These are phyloP conservation scores for Spizellomyces punctatus DNA, from an alignment of 192 early-diverging fungal species.

Conservation along the genomic window DNA sequence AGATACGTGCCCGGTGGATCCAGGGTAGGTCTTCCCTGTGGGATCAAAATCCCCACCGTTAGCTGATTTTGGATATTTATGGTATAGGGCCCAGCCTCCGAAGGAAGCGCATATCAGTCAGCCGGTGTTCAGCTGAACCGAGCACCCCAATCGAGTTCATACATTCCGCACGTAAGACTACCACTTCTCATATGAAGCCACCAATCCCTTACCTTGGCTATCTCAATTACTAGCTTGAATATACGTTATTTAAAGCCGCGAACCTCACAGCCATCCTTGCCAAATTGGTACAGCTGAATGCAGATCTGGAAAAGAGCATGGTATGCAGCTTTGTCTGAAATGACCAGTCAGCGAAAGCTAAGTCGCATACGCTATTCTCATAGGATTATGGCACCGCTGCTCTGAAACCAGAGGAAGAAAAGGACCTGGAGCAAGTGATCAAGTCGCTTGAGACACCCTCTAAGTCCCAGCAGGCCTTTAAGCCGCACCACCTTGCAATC, in stretches of 20 bases:
- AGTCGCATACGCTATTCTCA: neutral
- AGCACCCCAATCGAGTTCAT: slow-evolving; percentile 4
- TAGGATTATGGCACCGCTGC: slow-evolving; percentile 18
- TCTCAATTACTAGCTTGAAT: slow-evolving; percentile 24
- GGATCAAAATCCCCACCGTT: no score
- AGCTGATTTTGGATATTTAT: no score
- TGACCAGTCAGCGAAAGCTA: slow-evolving; percentile 10
- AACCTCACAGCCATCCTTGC: slow-evolving; percentile 71
- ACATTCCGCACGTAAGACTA: slow-evolving; percentile 15
- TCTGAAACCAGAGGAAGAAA: slow-evolving; percentile 7
- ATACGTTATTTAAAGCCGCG: slow-evolving; percentile 69
- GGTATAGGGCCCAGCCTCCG: no score
- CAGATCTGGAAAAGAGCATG: slow-evolving; percentile 39
- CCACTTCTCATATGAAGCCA: neutral
- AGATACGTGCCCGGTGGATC: slow-evolving; percentile 33
- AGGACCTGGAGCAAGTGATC: slow-evolving; percentile 16
- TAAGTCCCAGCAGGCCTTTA: slow-evolving; percentile 32
- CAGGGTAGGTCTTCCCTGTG: neutral
- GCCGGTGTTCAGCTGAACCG: no score
- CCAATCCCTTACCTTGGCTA: neutral
- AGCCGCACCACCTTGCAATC: slow-evolving; percentile 43
- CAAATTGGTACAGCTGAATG: slow-evolving; percentile 77
- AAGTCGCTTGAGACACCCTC: slow-evolving; percentile 29
- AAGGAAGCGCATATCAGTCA: no score
- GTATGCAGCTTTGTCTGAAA: slow-evolving; percentile 23